Conservation (phyloP, 2,329 filamentous ascomycete species). For the Fusarium compactum region DNA sequence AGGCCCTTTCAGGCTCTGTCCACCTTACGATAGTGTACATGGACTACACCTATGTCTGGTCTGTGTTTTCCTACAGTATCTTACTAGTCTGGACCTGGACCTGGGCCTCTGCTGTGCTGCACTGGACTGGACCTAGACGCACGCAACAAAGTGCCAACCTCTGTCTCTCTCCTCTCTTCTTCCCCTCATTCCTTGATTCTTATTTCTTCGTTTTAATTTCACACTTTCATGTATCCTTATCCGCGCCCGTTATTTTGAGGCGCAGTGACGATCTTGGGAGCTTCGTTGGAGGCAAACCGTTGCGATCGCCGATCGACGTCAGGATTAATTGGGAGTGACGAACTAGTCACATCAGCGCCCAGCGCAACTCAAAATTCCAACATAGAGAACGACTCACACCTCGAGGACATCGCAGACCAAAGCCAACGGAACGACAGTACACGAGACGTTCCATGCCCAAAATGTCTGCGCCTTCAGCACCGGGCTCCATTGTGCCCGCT, state of each 20-base stretch:
- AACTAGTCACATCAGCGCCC: constrained; percentile 10
- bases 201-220: neutral
- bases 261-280: constrained; percentile 7
- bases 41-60: neutral
- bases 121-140: neutral
- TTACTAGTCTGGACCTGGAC: neutral
- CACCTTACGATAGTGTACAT: neutral
- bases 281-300: constrained; percentile 27
- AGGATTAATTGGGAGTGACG: constrained; percentile 17
- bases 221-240: neutral
- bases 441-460: neutral
- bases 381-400: neutral
- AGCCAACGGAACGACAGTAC: constrained; percentile 1
- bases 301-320: constrained; percentile 25
- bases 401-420: constrained; percentile 1
- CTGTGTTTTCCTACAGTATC: neutral
- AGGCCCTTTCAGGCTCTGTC: constrained; percentile 1
- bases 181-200: constrained; percentile 3
- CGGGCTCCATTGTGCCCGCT: constrained; percentile 68
- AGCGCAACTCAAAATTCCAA: constrained; percentile 2
- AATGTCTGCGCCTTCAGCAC: constrained; percentile 39
- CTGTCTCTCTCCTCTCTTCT: constrained; percentile 1
- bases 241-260: constrained; percentile 17
- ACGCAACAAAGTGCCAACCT: constrained; percentile 2
- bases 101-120: neutral